Evolutionary conservation across 1,284 basidiomycete genomes (phyloP), one percentile per base, ranked within the genome.

Genomic region (Tilletia indica): DNA sequence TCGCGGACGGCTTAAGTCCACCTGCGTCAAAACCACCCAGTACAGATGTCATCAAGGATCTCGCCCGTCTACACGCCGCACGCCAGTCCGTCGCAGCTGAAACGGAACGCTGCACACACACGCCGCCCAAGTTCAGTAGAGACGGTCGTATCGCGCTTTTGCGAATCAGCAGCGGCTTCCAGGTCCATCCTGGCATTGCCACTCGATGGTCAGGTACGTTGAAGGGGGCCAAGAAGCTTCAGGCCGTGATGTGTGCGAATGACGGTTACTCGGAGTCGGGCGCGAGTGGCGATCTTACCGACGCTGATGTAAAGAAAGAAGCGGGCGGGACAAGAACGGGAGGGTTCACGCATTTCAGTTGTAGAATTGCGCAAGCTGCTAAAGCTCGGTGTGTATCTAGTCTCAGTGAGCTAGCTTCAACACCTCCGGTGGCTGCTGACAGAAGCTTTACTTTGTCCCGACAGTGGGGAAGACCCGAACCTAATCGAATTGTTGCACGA

Each of bases 211-310:
- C 74, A 0, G 77, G 79, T 42, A 73, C 77, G 14, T 48, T 78
- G 36, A 72, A 74, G 48, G 76, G 76, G 45, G 72, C 70, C 3
- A 80, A 78, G 47, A 61, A 76, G 19, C 67, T 80, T 0, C 74
- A 80, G 48, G 76, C 76, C 8, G 76, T 80, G 58, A 79, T 80
- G 77, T 78, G 77, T 45, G 77, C 77, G 39, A 80, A 80, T 25
- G 71, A 73, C 19, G 79, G 75, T 9, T 80, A 78, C 68, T 70
- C 70, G 21, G 39, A 70, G 16, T 16, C 56, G 12, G 69, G n/a
- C 3, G 6, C 42, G 14, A 9, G 9, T 45, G 49, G 42, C 3
- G 58, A 25, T 8, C 9, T 14, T 8, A 14, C 42, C 14, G 42
- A 14, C 3, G 42, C 9, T 45, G 68, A 39, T n/a, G 66, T n/a